These are phyloP conservation scores for Rhizodiscina lignyota DNA, from an alignment of 495 filamentous ascomycete species.

Conservation along the genomic window DNA sequence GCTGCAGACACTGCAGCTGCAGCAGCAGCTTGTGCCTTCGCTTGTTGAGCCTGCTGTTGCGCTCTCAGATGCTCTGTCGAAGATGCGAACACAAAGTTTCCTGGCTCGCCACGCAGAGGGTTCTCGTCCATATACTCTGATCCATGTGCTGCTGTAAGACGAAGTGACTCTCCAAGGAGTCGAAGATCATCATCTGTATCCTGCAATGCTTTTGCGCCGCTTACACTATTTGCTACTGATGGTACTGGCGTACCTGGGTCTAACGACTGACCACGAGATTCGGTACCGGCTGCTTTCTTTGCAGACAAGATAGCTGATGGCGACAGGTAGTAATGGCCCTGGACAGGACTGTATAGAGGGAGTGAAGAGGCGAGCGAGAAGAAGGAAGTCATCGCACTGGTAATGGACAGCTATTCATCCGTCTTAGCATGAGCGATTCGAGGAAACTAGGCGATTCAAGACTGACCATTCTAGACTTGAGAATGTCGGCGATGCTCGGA, in stretches of 20 bases:
- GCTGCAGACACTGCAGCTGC: constrained; percentile 2
- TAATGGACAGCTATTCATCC: constrained; percentile 33
- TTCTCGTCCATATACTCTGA: constrained; percentile 82
- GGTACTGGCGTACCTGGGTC: not conserved
- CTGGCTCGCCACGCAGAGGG: constrained; percentile 70
- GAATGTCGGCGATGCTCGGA: constrained; percentile 58
- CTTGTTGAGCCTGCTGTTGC: constrained; percentile 8
- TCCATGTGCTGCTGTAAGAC: constrained; percentile 10
- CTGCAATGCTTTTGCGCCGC: constrained; percentile 13
- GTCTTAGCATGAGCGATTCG: not conserved
- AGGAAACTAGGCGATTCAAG: not conserved
- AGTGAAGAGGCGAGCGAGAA: constrained; percentile 44
- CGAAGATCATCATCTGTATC: constrained; percentile 21
- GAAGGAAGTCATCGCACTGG: constrained; percentile 50
- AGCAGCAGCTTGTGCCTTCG: constrained; percentile 5
- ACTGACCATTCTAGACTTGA: constrained; percentile 56
- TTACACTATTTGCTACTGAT: no score
- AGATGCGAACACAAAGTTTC: constrained; percentile 62
- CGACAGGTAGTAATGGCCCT: constrained; percentile 58
- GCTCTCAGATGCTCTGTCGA: constrained; percentile 28
- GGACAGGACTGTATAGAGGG: constrained; percentile 53
- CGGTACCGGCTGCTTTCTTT: no score
- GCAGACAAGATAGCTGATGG: constrained; percentile 28
- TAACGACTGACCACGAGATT: no score
- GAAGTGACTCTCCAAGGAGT: constrained; percentile 14